phyloP scores from a whole-genome alignment of 139 green algal genomes.

The Chlamydomonas eustigma region DNA sequence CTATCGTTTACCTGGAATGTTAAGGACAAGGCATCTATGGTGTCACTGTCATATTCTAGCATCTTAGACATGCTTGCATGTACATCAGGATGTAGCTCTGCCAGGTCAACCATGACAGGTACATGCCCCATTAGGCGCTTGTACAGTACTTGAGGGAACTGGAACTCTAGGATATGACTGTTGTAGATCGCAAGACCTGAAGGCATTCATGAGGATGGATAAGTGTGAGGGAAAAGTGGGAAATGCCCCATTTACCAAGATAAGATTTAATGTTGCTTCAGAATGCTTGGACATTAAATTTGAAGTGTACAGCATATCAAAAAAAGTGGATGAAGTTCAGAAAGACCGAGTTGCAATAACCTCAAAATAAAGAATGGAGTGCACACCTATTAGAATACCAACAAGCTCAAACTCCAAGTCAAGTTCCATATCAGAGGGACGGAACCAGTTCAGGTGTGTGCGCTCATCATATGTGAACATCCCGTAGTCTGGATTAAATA shows the following conservation, averaged over 20 bases:
- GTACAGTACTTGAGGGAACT: slow-evolving; percentile 77
- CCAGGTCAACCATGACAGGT: slow-evolving; percentile 11
- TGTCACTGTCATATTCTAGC: not conserved
- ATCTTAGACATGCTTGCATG: not conserved
- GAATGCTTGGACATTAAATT: not conserved
- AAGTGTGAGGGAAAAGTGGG: too few relatives aligned
- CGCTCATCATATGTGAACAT: slow-evolving; percentile 75
- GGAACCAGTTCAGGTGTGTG: slow-evolving; percentile 45
- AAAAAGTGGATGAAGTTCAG: not conserved
- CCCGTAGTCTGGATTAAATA: slow-evolving; percentile 76
- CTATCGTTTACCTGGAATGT: slow-evolving; percentile 20
- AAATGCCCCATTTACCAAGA: too few relatives aligned
- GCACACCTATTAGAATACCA: slow-evolving; percentile 74
- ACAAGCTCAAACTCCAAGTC: slow-evolving; percentile 82
- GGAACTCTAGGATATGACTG: slow-evolving; percentile 77
- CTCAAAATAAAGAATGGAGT: not conserved
- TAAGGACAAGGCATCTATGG: not conserved
- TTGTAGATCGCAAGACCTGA: slow-evolving; percentile 95
- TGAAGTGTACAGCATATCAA: not conserved
- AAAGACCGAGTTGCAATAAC: not conserved
- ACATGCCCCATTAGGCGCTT: slow-evolving; percentile 69
- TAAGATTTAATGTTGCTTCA: not conserved
- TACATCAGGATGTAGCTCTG: slow-evolving; percentile 18
- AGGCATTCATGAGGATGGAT: too few relatives aligned
- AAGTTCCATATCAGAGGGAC: slow-evolving; percentile 47